These are phyloP conservation scores for Neurospora sublineolata DNA, from an alignment of 495 filamentous ascomycete genomes.

Conservation along the genomic window DNA sequence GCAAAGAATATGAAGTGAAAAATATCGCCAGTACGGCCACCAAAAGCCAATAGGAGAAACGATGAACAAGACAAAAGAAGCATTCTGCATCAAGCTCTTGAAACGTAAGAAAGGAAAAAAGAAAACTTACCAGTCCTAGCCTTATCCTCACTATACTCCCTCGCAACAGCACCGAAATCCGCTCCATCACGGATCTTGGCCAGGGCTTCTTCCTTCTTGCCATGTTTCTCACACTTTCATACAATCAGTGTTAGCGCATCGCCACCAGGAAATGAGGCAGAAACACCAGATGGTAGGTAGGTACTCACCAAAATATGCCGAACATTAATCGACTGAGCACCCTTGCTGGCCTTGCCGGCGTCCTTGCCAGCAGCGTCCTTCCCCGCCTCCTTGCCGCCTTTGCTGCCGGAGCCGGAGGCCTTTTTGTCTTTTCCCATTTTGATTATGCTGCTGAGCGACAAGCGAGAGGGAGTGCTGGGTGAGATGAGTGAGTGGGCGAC, in stretches of 20 bases:
- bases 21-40: not conserved
- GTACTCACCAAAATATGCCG: conserved; percentile 72
- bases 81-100: too few species aligned
- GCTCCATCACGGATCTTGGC: conserved; percentile 62
- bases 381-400: conserved; percentile 33
- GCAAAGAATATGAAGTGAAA: not conserved
- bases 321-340: conserved; percentile 70
- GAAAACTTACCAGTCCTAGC: conserved; percentile 54
- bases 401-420: conserved; percentile 41
- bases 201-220: conserved; percentile 79
- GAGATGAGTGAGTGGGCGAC: too few species aligned
- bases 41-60: too few species aligned
- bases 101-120: not conserved
- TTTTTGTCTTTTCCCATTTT: conserved; percentile 21
- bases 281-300: not conserved
- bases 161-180: conserved; percentile 84
- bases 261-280: not conserved
- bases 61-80: too few species aligned
- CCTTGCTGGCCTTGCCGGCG: conserved; percentile 45
- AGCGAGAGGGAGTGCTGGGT: not conserved
- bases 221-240: conserved; percentile 70
- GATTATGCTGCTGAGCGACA: not conserved
- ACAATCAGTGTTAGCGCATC: not conserved
- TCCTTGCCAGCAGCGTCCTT: conserved; percentile 40
- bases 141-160: conserved; percentile 82